Conservation (phyloP, 2,329 filamentous ascomycete species). For the Aspergillus sp. region DNA sequence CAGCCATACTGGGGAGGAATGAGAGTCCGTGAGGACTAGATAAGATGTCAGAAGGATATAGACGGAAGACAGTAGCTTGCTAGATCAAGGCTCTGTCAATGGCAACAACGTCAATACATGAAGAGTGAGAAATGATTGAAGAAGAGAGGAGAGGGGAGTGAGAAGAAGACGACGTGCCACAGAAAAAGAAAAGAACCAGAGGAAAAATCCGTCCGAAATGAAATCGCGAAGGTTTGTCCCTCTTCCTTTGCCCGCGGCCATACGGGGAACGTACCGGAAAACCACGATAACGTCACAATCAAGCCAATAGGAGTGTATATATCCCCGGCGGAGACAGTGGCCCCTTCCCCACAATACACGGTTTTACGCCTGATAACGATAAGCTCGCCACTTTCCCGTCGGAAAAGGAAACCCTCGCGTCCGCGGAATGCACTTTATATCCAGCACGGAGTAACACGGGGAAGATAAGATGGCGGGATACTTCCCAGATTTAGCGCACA, state of each 20-base stretch:
- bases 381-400: background rate
- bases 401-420: background rate
- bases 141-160: constrained; percentile 1
- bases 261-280: background rate
- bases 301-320: background rate
- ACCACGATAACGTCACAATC: background rate
- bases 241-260: background rate
- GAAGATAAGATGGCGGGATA: background rate
- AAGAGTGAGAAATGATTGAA: background rate
- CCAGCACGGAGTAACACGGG: background rate
- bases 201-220: background rate
- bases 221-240: background rate
- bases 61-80: background rate
- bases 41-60: background rate
- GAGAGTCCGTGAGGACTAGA: background rate
- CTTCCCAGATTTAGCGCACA: background rate
- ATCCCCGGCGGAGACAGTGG: background rate
- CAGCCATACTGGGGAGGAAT: constrained; percentile 20
- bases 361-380: constrained; percentile 1
- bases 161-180: constrained; percentile 3
- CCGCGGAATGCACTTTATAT: background rate
- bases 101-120: background rate
- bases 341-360: background rate
- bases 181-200: background rate
- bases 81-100: background rate